A percentile compares a stretch with the other conserved stretches of the same genome.
These are phyloP conservation scores for Naganishia vaughanmartiniae DNA, from an alignment of 768 basidiomycete genomes.

Conservation along the genomic window DNA sequence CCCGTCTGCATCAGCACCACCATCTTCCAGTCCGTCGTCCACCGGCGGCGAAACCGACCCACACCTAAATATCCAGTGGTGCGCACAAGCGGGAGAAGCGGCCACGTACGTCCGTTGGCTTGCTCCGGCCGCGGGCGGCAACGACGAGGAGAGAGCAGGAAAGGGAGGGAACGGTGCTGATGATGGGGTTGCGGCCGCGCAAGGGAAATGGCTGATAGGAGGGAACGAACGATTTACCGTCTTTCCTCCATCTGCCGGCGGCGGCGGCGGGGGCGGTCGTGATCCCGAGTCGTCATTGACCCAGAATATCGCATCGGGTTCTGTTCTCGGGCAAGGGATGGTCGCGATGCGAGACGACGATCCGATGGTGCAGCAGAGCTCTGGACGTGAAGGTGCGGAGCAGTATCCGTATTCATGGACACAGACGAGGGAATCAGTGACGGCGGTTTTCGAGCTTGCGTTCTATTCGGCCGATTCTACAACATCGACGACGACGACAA, in stretches of 20 bases:
- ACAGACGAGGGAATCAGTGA: constrained; percentile 77
- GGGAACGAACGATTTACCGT: not conserved
- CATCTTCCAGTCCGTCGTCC: not conserved
- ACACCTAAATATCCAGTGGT: not conserved
- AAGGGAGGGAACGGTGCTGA: too few species aligned
- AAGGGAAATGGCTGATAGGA: not conserved
- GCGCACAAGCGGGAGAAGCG: not conserved
- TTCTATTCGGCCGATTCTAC: constrained; percentile 55
- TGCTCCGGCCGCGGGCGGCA: too few species aligned
- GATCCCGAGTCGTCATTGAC: not conserved
- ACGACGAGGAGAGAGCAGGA: too few species aligned
- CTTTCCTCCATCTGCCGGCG: not conserved
- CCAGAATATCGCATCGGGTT: too few species aligned
- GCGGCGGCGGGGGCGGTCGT: not conserved
- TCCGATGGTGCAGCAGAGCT: not conserved
- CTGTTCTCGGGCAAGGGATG: too few species aligned
- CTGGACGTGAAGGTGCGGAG: not conserved
- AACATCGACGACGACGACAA: constrained; percentile 56
- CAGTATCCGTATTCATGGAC: constrained; percentile 80
- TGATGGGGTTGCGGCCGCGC: not conserved
- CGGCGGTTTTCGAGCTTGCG: constrained; percentile 62
- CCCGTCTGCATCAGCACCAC: not conserved
- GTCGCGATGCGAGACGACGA: too few species aligned
- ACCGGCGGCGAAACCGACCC: not conserved
- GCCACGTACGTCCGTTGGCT: not conserved